Conservation (phyloP, 345 rosid species). For the Camelina hispida region DNA sequence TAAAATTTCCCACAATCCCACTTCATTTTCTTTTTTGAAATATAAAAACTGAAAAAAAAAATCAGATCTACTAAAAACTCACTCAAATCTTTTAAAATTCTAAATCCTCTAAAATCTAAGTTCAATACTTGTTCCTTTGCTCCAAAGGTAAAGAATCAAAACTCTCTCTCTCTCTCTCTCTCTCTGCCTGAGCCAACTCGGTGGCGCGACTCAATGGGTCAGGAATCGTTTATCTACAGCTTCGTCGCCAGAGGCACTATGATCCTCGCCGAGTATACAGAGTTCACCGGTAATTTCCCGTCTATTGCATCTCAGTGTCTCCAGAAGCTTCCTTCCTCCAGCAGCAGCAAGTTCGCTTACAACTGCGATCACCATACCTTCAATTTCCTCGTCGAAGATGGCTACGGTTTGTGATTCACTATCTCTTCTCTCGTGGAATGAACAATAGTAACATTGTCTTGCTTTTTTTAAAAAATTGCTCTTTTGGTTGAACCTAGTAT, state of each 20-base stretch:
- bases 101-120: too few relatives aligned
- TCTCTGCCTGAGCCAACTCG: slow-evolving; percentile 29
- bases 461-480: too few relatives aligned
- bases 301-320: slow-evolving; percentile 96
- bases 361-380: slow-evolving; percentile 98
- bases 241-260: slow-evolving; percentile 96
- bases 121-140: slow-evolving; percentile 22
- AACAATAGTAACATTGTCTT: neutral
- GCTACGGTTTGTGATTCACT: slow-evolving; percentile 59
- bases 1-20: too few relatives aligned
- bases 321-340: slow-evolving; percentile 81
- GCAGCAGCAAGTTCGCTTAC: slow-evolving; percentile 96
- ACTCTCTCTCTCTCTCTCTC: slow-evolving; percentile 22
- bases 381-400: slow-evolving; percentile 94
- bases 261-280: slow-evolving; percentile 90
- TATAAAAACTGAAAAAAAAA: too few relatives aligned
- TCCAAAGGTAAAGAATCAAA: slow-evolving; percentile 39
- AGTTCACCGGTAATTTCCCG: slow-evolving; percentile 98
- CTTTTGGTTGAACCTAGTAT: neutral
- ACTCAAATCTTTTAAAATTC: too few relatives aligned
- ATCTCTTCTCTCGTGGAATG: neutral
- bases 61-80: too few relatives aligned
- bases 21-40: too few relatives aligned
- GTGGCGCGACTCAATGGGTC: slow-evolving; percentile 61
- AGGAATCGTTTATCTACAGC: slow-evolving; percentile 94